Percentiles rank a stretch among this genome's conserved stretches.
Conservation (phyloP, 75 land plant species). For the Sequoiadendron giganteum region DNA sequence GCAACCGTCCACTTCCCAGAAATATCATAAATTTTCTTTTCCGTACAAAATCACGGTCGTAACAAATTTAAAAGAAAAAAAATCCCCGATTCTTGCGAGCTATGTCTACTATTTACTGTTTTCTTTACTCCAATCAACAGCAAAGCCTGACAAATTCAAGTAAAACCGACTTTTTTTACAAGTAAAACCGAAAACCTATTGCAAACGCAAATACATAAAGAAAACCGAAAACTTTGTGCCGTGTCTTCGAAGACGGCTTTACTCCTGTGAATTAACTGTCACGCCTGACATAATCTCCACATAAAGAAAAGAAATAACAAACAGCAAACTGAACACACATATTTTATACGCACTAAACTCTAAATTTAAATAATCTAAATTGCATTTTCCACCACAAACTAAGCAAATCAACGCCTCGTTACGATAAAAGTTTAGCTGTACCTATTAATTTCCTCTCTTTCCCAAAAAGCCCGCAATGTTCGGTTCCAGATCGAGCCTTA, state of each 20-base stretch:
- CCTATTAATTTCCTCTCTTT: not conserved
- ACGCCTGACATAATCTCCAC: not conserved
- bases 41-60: not conserved
- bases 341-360: not conserved
- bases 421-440: not conserved
- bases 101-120: not conserved
- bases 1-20: not conserved
- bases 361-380: not conserved
- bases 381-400: not conserved
- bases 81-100: not conserved
- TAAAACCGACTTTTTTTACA: not conserved
- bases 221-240: not conserved
- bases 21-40: not conserved
- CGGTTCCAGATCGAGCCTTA: not conserved
- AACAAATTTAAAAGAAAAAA: not conserved
- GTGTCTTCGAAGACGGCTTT: conserved; percentile 1
- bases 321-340: not conserved
- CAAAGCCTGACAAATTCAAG: not conserved
- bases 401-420: not conserved
- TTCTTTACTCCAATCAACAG: not conserved
- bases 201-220: not conserved
- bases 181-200: not conserved
- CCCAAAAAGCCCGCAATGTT: not conserved
- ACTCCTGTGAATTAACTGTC: conserved; percentile 4
- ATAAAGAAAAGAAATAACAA: not conserved